Evolutionary conservation across 495 filamentous ascomycete species (phyloP).

Genomic region (Hypoxylon lenormandii): DNA sequence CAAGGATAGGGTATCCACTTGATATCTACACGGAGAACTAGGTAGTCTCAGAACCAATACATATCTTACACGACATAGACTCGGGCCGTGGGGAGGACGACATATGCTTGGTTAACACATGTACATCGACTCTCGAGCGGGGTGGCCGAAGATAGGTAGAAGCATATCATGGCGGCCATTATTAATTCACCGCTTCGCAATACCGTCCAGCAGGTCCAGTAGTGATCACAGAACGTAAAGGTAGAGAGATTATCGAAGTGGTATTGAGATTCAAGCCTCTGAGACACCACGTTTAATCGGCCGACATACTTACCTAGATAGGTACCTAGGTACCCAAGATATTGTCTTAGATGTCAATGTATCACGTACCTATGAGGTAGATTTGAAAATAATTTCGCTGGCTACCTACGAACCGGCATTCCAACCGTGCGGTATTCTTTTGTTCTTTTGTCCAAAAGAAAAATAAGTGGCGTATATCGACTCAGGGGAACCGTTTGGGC

Average conservation of each 20-base stretch:
- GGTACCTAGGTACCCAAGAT: no score
- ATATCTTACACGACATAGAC: conserved; percentile 24
- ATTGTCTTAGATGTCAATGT: no score
- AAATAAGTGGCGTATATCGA: background rate
- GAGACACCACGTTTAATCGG: no score
- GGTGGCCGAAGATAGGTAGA: conserved; percentile 2
- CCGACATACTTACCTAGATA: no score
- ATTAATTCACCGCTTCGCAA: conserved; percentile 11
- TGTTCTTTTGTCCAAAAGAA: conserved; percentile 4
- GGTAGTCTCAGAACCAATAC: conserved; percentile 17
- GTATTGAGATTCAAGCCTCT: no score
- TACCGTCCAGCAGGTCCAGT: background rate
- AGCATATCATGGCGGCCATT: background rate
- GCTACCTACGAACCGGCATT: no score
- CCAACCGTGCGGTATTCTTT: no score
- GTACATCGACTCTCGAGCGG: conserved; percentile 9
- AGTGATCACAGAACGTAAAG: no score
- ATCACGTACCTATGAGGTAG: no score
- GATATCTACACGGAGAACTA: conserved; percentile 5
- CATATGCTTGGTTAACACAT: background rate
- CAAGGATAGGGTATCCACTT: conserved; percentile 1
- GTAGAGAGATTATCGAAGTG: background rate
- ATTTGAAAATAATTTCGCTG: no score
- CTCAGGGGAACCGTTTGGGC: background rate
- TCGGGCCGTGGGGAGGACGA: background rate